Evolutionary conservation across 768 basidiomycete species (phyloP).

Genomic region (Gloeopeniophorella convolvens): DNA sequence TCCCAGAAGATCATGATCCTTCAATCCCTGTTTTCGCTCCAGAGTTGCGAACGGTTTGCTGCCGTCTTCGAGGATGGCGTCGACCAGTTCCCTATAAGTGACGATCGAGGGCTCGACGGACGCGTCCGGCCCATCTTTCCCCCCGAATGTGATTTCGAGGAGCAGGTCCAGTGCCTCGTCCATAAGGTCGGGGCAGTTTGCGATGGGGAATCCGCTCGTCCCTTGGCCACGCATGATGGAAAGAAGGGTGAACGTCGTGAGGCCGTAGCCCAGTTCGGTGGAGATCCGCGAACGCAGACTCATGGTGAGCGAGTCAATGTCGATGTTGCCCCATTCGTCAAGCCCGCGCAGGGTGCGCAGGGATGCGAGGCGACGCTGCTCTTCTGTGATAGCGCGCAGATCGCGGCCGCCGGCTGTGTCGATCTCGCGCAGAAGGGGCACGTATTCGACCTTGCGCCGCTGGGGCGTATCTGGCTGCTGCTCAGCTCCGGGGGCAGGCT

Average conservation of each 20-base stretch:
- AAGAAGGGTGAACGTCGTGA: slow-evolving; percentile 80
- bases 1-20: slow-evolving; percentile 40
- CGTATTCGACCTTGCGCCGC: slow-evolving; percentile 82
- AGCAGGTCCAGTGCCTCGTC: slow-evolving; percentile 84
- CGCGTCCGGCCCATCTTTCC: slow-evolving; percentile 29
- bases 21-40: slow-evolving; percentile 40
- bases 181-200: slow-evolving; percentile 70
- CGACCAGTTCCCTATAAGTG: slow-evolving; percentile 63
- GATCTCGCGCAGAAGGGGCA: slow-evolving; percentile 70
- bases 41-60: slow-evolving; percentile 55
- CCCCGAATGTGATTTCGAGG: slow-evolving; percentile 72
- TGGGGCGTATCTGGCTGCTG: slow-evolving; percentile 36
- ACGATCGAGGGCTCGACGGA: slow-evolving; percentile 30
- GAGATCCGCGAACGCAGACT: slow-evolving; percentile 81
- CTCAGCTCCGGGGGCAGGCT: neutral
- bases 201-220: slow-evolving; percentile 68
- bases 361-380: slow-evolving; percentile 42
- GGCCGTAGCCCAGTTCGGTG: slow-evolving; percentile 80
- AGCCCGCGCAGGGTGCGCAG: slow-evolving; percentile 59
- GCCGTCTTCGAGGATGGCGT: slow-evolving; percentile 50
- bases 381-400: slow-evolving; percentile 56
- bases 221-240: slow-evolving; percentile 68
- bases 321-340: slow-evolving; percentile 83
- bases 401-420: slow-evolving; percentile 81
- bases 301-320: slow-evolving; percentile 92